phyloP scores from a whole-genome alignment of 2,329 filamentous ascomycete species.

The Neofusicoccum kwambonambiense region DNA sequence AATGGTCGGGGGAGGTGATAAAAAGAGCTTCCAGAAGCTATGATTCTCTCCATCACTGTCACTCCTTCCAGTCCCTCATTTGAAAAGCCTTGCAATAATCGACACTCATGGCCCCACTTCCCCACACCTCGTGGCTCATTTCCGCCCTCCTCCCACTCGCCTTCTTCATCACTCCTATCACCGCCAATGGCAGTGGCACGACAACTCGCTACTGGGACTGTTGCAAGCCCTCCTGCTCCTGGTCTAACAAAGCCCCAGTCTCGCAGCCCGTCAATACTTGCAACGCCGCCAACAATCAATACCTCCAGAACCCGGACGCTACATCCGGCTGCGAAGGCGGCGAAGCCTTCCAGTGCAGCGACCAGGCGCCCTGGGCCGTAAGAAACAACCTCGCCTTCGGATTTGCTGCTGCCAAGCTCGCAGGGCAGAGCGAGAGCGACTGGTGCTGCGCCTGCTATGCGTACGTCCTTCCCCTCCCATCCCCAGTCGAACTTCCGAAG shows the following conservation, averaged over 20 bases:
- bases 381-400: constrained; percentile 57
- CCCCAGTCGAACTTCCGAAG: too few species aligned
- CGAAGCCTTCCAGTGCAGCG: constrained; percentile 58
- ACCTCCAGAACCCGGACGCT: constrained; percentile 47
- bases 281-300: constrained; percentile 48
- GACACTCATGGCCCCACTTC: too few species aligned
- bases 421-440: constrained; percentile 53
- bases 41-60: too few species aligned
- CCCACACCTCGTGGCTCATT: too few species aligned
- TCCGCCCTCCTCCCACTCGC: too few species aligned
- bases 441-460: constrained; percentile 65
- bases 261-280: constrained; percentile 55
- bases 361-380: constrained; percentile 60
- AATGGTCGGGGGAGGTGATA: too few species aligned
- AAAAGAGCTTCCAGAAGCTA: too few species aligned
- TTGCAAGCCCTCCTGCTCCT: constrained; percentile 67
- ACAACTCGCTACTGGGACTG: constrained; percentile 54
- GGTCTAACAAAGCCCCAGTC: constrained; percentile 58
- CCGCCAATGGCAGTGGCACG: background rate
- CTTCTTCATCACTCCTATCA: background rate
- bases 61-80: too few species aligned
- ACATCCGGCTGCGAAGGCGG: constrained; percentile 55
- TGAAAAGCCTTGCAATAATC: too few species aligned
- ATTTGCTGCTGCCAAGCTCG: constrained; percentile 59
- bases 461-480: constrained; percentile 21